Evolutionary conservation across 768 basidiomycete genomes (phyloP).

Genomic region (Trametes maxima): DNA sequence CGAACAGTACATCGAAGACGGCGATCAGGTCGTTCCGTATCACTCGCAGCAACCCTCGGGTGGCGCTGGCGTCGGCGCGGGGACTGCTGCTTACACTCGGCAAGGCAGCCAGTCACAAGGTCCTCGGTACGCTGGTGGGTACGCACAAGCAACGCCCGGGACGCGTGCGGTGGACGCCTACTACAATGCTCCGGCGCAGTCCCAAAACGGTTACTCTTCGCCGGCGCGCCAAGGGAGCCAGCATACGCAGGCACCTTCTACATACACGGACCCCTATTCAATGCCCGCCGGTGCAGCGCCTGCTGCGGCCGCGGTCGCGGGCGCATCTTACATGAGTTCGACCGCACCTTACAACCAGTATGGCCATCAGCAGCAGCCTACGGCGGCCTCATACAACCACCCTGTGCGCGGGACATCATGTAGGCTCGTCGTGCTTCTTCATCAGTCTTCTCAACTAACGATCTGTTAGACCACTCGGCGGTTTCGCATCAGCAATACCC

Average conservation of each 20-base stretch:
- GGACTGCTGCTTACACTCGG: slow-evolving; percentile 24
- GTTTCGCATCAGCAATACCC: slow-evolving; percentile 52
- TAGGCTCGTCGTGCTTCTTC: slow-evolving; percentile 34
- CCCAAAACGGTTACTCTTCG: slow-evolving; percentile 22
- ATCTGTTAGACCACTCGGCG: slow-evolving; percentile 54
- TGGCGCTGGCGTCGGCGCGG: slow-evolving; percentile 30
- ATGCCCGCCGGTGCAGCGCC: slow-evolving; percentile 23
- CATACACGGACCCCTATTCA: slow-evolving; percentile 40
- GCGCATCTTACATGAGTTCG: slow-evolving; percentile 40
- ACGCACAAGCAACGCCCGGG: slow-evolving; percentile 64
- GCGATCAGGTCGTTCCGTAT: slow-evolving; percentile 27
- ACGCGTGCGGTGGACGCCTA: slow-evolving; percentile 78
- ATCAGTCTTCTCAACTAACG: not conserved
- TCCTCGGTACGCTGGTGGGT: slow-evolving; percentile 51
- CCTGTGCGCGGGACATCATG: slow-evolving; percentile 54
- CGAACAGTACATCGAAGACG: slow-evolving; percentile 58
- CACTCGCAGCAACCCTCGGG: slow-evolving; percentile 20
- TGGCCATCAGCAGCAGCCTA: slow-evolving; percentile 36
- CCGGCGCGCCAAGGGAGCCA: slow-evolving; percentile 41
- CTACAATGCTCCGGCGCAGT: slow-evolving; percentile 47
- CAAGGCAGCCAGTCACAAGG: slow-evolving; percentile 33
- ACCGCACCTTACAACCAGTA: slow-evolving; percentile 31
- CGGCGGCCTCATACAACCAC: slow-evolving; percentile 52
- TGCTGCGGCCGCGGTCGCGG: slow-evolving; percentile 23
- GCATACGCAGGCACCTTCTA: slow-evolving; percentile 43